Conservation (phyloP, 352 stramenopile species). For the Phytophthora ramorum region DNA sequence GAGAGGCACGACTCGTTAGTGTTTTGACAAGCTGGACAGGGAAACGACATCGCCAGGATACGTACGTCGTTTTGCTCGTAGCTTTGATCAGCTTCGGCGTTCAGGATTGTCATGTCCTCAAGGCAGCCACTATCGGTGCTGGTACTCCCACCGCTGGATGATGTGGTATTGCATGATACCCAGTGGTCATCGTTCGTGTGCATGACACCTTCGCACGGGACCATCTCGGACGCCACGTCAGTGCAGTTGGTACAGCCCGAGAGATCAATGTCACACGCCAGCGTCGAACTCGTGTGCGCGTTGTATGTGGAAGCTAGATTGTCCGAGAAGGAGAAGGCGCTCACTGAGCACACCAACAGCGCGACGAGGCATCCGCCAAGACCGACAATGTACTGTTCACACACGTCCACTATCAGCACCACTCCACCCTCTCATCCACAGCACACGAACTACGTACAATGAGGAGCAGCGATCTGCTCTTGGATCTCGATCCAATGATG, state of each 20-base stretch:
- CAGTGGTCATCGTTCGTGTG: constrained; percentile 44
- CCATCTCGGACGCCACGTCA: constrained; percentile 27
- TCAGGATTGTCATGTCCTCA: constrained; percentile 63
- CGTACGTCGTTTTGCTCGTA: constrained; percentile 71
- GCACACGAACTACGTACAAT: constrained; percentile 52
- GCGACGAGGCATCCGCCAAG: constrained; percentile 65
- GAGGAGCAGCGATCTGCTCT: constrained; percentile 78
- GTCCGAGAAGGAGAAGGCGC: constrained; percentile 75
- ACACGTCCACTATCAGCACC: constrained; percentile 1
- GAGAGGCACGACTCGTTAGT: constrained; percentile 4
- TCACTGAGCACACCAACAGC: constrained; percentile 65
- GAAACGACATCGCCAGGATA: constrained; percentile 3
- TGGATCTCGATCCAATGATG: constrained; percentile 70
- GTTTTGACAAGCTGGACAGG: not conserved
- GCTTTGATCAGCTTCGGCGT: constrained; percentile 55
- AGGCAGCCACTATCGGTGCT: constrained; percentile 43
- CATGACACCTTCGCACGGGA: constrained; percentile 53
- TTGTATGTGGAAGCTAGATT: constrained; percentile 64
- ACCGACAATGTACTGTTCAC: constrained; percentile 73
- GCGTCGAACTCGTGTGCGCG: constrained; percentile 40
- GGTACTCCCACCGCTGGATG: constrained; percentile 3
- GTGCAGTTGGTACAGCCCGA: constrained; percentile 84
- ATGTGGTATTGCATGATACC: constrained; percentile 45
- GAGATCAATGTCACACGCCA: constrained; percentile 78
- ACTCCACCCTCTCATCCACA: not conserved